phyloP scores from a whole-genome alignment of 805 yeast genomes.

The Ogataea naganishii region DNA sequence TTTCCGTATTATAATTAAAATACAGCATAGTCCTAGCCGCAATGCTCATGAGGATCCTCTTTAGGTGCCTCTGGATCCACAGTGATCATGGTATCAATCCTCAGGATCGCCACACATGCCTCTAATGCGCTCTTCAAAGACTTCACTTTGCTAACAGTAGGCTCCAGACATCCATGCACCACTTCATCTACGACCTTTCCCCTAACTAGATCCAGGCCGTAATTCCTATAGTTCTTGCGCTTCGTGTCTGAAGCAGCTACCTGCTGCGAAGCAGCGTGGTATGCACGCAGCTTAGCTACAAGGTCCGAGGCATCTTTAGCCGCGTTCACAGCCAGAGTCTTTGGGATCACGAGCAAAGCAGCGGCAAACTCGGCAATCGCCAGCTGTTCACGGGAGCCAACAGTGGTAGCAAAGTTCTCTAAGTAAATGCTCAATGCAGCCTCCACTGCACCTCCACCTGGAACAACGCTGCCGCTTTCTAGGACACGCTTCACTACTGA shows the following conservation, averaged over 20 bases:
- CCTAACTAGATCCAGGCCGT: conserved; percentile 84
- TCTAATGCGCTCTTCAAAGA: conserved; percentile 93
- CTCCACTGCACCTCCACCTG: conserved; percentile 99
- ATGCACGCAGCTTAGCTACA: conserved; percentile 90
- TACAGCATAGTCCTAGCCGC: too few relatives aligned
- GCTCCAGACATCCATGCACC: conserved; percentile 85
- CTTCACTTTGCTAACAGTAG: conserved; percentile 87
- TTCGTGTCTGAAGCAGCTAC: conserved; percentile 79
- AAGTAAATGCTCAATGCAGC: conserved; percentile 89
- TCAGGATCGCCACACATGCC: conserved; percentile 93
- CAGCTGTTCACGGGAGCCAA: conserved; percentile 94
- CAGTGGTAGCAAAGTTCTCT: conserved; percentile 96
- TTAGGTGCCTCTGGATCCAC: conserved; percentile 92
- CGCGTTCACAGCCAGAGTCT: conserved; percentile 93
- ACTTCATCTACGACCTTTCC: conserved; percentile 90
- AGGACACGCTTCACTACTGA: conserved; percentile 93
- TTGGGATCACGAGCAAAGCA: conserved; percentile 86
- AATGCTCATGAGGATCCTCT: conserved; percentile 89
- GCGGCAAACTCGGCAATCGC: conserved; percentile 97
- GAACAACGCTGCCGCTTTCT: conserved; percentile 90
- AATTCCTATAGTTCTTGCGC: conserved; percentile 78
- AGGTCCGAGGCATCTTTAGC: conserved; percentile 95
- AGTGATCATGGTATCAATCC: conserved; percentile 97
- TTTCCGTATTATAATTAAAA: too few relatives aligned
- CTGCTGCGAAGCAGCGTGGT: conserved; percentile 90